These are phyloP conservation scores for Neoboletus subvelutipes DNA, from an alignment of 768 basidiomycete genomes.

Conservation along the genomic window DNA sequence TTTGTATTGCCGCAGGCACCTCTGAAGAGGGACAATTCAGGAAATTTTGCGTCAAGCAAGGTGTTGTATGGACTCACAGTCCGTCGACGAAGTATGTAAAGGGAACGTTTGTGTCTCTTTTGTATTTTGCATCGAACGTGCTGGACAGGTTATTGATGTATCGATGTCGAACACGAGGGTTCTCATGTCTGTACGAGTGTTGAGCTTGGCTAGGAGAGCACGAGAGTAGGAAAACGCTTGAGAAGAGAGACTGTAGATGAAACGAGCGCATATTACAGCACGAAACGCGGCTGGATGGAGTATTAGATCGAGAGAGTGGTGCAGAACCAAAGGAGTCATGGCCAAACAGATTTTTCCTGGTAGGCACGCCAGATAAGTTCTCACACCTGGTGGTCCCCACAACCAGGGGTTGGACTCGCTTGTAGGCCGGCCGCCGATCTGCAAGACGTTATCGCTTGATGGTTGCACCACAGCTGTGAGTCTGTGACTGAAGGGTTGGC, in stretches of 20 bases:
- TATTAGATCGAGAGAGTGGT: neutral
- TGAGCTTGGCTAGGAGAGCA: constrained; percentile 11
- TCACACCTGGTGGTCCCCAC: neutral
- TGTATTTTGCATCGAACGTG: constrained; percentile 7
- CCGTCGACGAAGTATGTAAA: constrained; percentile 32
- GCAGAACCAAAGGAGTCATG: neutral
- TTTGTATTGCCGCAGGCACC: constrained; percentile 40
- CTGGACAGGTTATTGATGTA: neutral
- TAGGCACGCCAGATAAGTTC: neutral
- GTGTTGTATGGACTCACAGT: constrained; percentile 14
- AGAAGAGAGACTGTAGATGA: constrained; percentile 24
- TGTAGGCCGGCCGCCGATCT: too few species aligned
- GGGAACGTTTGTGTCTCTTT: constrained; percentile 15
- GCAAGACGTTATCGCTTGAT: neutral
- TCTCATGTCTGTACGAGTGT: constrained; percentile 11
- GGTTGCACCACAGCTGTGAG: neutral
- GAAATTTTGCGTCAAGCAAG: neutral
- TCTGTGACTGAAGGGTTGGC: neutral
- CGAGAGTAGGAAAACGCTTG: constrained; percentile 15
- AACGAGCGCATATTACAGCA: constrained; percentile 31
- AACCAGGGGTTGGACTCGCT: neutral
- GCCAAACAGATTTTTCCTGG: neutral
- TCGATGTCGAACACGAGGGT: constrained; percentile 9
- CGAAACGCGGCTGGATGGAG: constrained; percentile 1
- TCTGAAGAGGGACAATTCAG: constrained; percentile 24